Base-by-base conservation (phyloP, 208 protist genomes). In the Blastocrithidia nonstop region DNA sequence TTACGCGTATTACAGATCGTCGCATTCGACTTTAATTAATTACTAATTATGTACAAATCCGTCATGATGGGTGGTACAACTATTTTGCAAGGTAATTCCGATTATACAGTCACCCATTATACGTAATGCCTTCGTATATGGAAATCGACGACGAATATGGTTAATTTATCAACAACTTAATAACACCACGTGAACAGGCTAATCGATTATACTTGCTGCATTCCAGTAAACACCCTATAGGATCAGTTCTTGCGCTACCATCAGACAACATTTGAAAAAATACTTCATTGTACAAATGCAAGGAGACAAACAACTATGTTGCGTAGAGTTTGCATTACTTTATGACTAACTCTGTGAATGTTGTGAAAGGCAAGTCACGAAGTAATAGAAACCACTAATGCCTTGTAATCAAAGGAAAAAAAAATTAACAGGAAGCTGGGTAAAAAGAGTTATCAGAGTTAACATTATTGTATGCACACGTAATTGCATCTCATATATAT, bases 11-110 rank as follows among this genome's bases (percentile, higher is more conserved):
- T 13, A 19, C 4, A 4, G 29, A 32, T 6, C 25, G 4, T 37
- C 28, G 5, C 13, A 20, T 27, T 1, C 4, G 49, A 2, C 37
- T 1, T 36, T 16, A 7, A 3, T 44, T 42, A 6, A 16, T 13
- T 24, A 52, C n/a, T 13, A 45, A 48, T 19, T 73, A 63, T 47
- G 41, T 58, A 23, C 71, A 74, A 32, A 55, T 82, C 16, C 71
- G 77, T 16, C 61, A 71, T 45, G 71, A 80, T 21, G 56, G 62
- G 21, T 81, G 72, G 71, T 39, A 54, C 43, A 49, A 66, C n/a
- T 82, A 87, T 66, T 73, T 75, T 44, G 68, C 61, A 24, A 43
- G 48, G 35, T 66, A 82, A 58, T 57, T 55, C 17, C 56, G 62
- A 36, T 33, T 47, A n/a, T 46, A 52, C 27, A 69, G 62, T 0